Evolutionary conservation across 148 eudicot genomes (phyloP), one percentile per base, ranked within the genome.

Genomic region (Bassia scoparia): DNA sequence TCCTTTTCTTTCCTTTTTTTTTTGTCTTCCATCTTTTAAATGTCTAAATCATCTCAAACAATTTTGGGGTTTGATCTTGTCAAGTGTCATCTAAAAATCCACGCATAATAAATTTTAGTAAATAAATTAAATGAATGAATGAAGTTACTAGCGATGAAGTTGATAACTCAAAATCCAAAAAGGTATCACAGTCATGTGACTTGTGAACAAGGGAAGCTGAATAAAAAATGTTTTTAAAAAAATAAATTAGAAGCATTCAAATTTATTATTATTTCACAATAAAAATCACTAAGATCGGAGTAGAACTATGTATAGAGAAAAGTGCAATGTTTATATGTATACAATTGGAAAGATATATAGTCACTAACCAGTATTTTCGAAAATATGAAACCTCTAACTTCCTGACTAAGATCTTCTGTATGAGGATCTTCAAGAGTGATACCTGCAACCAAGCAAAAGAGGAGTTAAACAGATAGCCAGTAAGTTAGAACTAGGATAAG

Each of bases 381-480:
- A 81, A 93, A 93, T 27, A 90, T 90, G 87, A 93, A 93, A 58
- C 98, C 98, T 74, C 98, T 87, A 73, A 93, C 92, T 70, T 93
- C 98, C 84, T 93, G 98, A 84, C 87, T 89, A 61, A 93, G 94
- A 86, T 90, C 97, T 87, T 92, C 99, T 70, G 85, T 89, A 70
- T 90, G 97, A 75, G 99, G 87, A 83, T 96, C 99, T 83, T 96
- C 97, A 7, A 92, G 97, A 74, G 89, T 87, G 31, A 90, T 81
- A 72, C 96, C 99, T 96, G 88, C 83, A 79, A 61, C 31, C 72
- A 76, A 62, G 20, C 30, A 41, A 69, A 58, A 5, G 27, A 65
- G 46, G 18, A 23, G 27, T 30, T 15, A 68, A 24, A 53, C 61
- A 43, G 59, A 66, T 23, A 64, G n/a, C 46, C 4, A 0, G n/a